Base-by-base conservation (phyloP, 441 rosid genomes). In the Isatis lusitanica region DNA sequence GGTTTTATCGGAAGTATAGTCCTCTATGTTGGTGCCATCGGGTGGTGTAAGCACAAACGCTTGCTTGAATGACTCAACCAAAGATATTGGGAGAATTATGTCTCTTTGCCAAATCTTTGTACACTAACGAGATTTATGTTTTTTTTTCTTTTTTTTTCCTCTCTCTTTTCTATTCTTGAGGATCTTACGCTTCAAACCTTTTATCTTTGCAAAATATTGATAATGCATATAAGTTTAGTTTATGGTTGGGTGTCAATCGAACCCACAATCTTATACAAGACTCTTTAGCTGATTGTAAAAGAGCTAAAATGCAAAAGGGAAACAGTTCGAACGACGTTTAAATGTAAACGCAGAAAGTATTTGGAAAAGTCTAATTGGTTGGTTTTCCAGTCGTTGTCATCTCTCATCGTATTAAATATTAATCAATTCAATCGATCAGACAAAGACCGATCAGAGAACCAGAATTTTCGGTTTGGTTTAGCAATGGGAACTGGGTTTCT, bases 1-100 rank as follows among this genome's bases (percentile, higher is more conserved):
- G 79, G 95, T 64, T 30, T 85, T 50, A 46, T 83, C 1, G 95
- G 91, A 6, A 82, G 78, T 70, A 18, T 92, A 42, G 81, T 86
- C 81, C 83, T 92, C 7, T 92, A 89, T 15, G 85, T 88, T 15
- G 46, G 84, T 66, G 97, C 89, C 38, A 94, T 94, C 66, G 91
- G 95, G 42, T 92, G 95, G 94, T 90, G 86, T 63, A 94, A 86
- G 82, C 79, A 90, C 84, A 89, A 87, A 83, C 84, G 94, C 16
- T 74, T 89, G 75, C 79, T 94, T 17, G 89, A 90, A 70, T 91
- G 74, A 74, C 4, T 60, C 12, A 26, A 18, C 40, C 47, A 35
- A 50, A 24, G 17, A 18, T 52, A 53, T 64, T 35, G 40, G 58
- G 57, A 55, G 65, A 33, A 16, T 59, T 5, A 47, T 39, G 59